Evolutionary conservation across 345 rosid species (phyloP).

Genomic region (Psidium guajava): DNA sequence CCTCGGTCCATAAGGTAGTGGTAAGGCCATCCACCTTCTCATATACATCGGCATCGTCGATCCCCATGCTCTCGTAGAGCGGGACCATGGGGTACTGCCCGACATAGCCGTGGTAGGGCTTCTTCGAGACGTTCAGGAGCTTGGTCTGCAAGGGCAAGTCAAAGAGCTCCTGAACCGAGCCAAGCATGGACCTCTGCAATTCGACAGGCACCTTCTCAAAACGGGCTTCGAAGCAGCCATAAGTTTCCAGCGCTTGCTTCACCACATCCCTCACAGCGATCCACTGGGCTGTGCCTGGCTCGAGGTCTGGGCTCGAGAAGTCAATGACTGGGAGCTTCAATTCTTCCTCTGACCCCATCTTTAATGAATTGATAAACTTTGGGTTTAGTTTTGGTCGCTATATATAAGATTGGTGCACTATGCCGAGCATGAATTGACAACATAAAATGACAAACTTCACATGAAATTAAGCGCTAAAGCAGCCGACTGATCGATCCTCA

Average conservation of each 20-base stretch:
- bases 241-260: constrained; percentile 35
- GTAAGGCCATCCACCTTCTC: constrained; percentile 24
- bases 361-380: neutral
- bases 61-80: constrained; percentile 53
- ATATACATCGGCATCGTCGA: constrained; percentile 20
- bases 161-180: constrained; percentile 36
- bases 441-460: no score
- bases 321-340: constrained; percentile 26
- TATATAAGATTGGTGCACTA: neutral
- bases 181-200: constrained; percentile 16
- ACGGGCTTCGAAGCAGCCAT: constrained; percentile 58
- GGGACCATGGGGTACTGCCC: constrained; percentile 49
- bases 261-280: constrained; percentile 20
- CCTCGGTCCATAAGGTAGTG: constrained; percentile 35
- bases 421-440: neutral
- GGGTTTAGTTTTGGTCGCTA: neutral
- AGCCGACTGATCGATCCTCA: neutral
- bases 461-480: neutral
- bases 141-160: constrained; percentile 42
- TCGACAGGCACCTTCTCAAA: constrained; percentile 26
- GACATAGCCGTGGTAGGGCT: constrained; percentile 50
- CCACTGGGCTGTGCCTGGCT: constrained; percentile 36
- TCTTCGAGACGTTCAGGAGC: constrained; percentile 22
- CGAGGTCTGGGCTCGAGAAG: constrained; percentile 17
- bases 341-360: constrained; percentile 27